phyloP scores from a whole-genome alignment of 208 protist species.

The Leishmania tropica region DNA sequence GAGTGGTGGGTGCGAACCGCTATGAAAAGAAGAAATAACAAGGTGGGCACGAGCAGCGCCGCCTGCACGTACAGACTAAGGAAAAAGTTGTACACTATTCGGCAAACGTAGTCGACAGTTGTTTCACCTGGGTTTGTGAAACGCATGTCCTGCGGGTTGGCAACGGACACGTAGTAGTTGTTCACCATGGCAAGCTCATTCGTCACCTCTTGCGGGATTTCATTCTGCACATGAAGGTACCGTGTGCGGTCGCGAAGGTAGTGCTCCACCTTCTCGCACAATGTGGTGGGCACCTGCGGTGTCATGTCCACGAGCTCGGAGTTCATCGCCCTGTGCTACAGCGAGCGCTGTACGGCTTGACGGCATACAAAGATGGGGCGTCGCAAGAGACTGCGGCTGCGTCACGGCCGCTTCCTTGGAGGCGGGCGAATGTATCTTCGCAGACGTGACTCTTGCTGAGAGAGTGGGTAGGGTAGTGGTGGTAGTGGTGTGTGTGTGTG shows the following conservation, averaged over 20 bases:
- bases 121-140: constrained; percentile 24
- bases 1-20: constrained; percentile 17
- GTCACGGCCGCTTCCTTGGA: background rate
- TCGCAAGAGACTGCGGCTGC: too few species aligned
- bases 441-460: background rate
- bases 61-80: constrained; percentile 42
- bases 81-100: constrained; percentile 22
- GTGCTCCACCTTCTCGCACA: constrained; percentile 22
- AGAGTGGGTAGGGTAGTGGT: too few species aligned
- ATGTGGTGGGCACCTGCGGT: constrained; percentile 14
- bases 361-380: background rate
- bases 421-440: background rate
- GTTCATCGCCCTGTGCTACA: background rate
- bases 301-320: constrained; percentile 10
- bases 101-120: background rate
- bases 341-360: background rate
- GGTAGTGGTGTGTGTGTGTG: too few species aligned
- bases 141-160: constrained; percentile 41
- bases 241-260: constrained; percentile 37
- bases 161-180: constrained; percentile 69
- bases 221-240: constrained; percentile 32
- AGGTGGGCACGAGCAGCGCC: constrained; percentile 35
- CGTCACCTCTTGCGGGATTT: constrained; percentile 36
- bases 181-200: constrained; percentile 32
- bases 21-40: constrained; percentile 40